A percentile compares a stretch with the other conserved stretches of the same genome.
Evolutionary conservation across 2,329 filamentous ascomycete genomes (phyloP).

Genomic region (Cryphonectria japonica): DNA sequence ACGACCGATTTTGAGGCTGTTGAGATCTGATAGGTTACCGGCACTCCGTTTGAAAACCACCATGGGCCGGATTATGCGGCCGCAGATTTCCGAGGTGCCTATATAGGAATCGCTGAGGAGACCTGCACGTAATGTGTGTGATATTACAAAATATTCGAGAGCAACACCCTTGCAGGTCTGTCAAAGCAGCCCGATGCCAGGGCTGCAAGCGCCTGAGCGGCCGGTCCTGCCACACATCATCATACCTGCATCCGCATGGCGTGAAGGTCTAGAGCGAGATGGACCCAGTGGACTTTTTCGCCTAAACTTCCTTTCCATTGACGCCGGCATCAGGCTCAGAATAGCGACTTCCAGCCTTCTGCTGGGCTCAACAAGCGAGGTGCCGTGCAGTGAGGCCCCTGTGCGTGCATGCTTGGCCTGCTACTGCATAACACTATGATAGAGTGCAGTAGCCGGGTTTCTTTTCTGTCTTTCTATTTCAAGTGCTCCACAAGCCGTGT

Average conservation of each 20-base stretch:
- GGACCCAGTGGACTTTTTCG: background rate
- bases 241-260: background rate
- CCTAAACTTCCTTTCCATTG: background rate
- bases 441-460: background rate
- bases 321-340: background rate
- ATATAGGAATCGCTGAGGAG: slow-evolving; percentile 6
- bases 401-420: slow-evolving; percentile 18
- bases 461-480: background rate
- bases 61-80: slow-evolving; percentile 25
- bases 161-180: background rate
- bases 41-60: slow-evolving; percentile 29
- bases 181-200: background rate
- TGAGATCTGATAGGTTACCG: slow-evolving; percentile 41
- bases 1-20: slow-evolving; percentile 39
- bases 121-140: slow-evolving; percentile 20
- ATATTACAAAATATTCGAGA: background rate
- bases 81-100: slow-evolving; percentile 21
- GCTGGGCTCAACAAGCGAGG: background rate
- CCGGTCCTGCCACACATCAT: slow-evolving; percentile 3
- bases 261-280: background rate
- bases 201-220: slow-evolving; percentile 3
- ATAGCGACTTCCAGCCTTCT: slow-evolving; percentile 16
- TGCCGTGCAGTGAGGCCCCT: slow-evolving; percentile 11
- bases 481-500: background rate
- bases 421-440: background rate